A percentile compares a stretch with the other conserved stretches of the same genome.
phyloP scores from a whole-genome alignment of 2,329 filamentous ascomycete species.

The Aspergillus novoparasiticus region DNA sequence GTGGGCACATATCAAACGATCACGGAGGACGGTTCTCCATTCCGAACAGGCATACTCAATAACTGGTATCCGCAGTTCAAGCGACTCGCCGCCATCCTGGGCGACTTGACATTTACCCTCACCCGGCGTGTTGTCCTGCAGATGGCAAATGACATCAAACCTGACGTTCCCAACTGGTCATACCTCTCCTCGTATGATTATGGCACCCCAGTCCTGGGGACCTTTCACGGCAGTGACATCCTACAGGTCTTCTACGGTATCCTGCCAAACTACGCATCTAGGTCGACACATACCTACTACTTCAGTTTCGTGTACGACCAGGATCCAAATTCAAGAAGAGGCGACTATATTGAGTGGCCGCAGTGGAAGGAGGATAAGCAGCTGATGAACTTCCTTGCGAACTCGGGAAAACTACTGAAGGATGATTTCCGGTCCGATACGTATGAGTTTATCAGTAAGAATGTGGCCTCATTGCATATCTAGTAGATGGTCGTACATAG shows the following conservation, averaged over 20 bases:
- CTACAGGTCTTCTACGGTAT: constrained; percentile 70
- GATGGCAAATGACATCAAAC: constrained; percentile 49
- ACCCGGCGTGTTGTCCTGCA: constrained; percentile 67
- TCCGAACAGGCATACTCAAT: constrained; percentile 69
- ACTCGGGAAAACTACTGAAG: constrained; percentile 39
- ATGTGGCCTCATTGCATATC: constrained; percentile 28
- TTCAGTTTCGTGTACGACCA: constrained; percentile 70
- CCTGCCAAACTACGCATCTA: constrained; percentile 62
- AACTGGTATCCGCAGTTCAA: constrained; percentile 77
- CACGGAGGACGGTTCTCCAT: constrained; percentile 66
- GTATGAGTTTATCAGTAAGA: constrained; percentile 43
- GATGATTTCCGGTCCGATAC: constrained; percentile 54
- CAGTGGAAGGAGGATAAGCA: constrained; percentile 55
- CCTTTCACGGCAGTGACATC: constrained; percentile 72
- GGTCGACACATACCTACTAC: constrained; percentile 68
- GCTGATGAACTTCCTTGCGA: constrained; percentile 54
- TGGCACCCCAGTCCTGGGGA: constrained; percentile 72
- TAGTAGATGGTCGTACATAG: constrained; percentile 10
- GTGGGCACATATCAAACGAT: constrained; percentile 65
- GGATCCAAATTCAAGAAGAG: constrained; percentile 65
- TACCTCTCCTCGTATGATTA: constrained; percentile 74
- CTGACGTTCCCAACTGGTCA: constrained; percentile 68
- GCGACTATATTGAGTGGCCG: constrained; percentile 53
- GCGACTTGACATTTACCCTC: constrained; percentile 75
- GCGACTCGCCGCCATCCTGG: constrained; percentile 72